These are phyloP conservation scores for Dysphania ambrosioides DNA, from an alignment of 148 eudicot genomes.

Conservation along the genomic window DNA sequence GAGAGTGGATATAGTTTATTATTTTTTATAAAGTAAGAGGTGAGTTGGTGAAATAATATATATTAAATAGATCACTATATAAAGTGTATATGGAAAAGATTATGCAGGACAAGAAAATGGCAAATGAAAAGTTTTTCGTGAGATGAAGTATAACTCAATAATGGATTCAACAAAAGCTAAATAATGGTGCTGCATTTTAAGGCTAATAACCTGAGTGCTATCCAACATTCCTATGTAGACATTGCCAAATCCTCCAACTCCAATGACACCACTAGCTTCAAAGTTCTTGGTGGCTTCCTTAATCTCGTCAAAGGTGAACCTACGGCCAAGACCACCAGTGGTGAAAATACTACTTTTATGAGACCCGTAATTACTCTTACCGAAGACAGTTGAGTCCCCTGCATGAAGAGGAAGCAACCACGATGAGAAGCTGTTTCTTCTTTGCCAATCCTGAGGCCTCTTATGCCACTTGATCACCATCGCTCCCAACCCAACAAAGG, in stretches of 20 bases:
- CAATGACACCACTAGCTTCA: slow-evolving; percentile 54
- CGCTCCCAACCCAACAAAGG: slow-evolving; percentile 82
- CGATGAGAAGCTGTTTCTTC: slow-evolving; percentile 72
- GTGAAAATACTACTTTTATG: slow-evolving; percentile 49
- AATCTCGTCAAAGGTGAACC: slow-evolving; percentile 60
- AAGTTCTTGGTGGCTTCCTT: slow-evolving; percentile 70
- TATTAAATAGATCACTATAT: too few relatives aligned
- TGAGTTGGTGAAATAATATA: too few relatives aligned
- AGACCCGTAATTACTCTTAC: slow-evolving; percentile 57
- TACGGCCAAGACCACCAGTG: slow-evolving; percentile 62
- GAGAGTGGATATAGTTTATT: too few relatives aligned
- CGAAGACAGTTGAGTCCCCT: slow-evolving; percentile 54
- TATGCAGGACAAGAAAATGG: too few relatives aligned
- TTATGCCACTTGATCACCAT: slow-evolving; percentile 84
- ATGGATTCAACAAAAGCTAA: too few relatives aligned
- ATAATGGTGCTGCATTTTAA: neutral
- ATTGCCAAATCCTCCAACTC: slow-evolving; percentile 87
- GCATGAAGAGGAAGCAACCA: slow-evolving; percentile 84
- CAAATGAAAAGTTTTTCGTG: too few relatives aligned
- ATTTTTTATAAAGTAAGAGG: too few relatives aligned
- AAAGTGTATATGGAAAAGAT: too few relatives aligned
- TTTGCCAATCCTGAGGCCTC: slow-evolving; percentile 79
- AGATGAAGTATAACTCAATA: too few relatives aligned
- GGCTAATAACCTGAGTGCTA: slow-evolving; percentile 41
- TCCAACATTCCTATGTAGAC: slow-evolving; percentile 69